A percentile compares a stretch with the other conserved stretches of the same genome.
phyloP scores from a whole-genome alignment of 441 rosid species.

The Flueggea neowawraea region DNA sequence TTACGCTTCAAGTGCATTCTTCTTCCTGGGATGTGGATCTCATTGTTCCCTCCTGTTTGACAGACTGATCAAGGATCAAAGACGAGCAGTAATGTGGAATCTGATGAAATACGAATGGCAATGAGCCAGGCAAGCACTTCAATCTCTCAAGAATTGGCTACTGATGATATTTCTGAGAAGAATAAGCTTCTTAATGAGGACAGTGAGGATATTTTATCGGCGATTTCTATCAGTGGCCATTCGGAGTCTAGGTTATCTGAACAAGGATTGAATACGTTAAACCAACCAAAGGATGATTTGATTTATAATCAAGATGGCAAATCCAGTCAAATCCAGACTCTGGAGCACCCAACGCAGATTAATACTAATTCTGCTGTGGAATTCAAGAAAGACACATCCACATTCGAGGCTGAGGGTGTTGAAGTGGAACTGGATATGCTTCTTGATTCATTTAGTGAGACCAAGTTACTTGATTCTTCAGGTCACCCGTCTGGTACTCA shows the following conservation, averaged over 20 bases:
- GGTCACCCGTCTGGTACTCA: constrained; percentile 3
- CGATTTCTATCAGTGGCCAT: constrained; percentile 1
- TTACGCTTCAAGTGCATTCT: too few relatives aligned
- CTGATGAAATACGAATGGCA: constrained; percentile 17
- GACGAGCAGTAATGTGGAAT: constrained; percentile 18
- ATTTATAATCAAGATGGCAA: too few relatives aligned
- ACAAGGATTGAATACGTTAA: constrained; percentile 40
- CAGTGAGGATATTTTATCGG: constrained; percentile 8
- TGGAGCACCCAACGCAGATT: too few relatives aligned
- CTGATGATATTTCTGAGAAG: constrained; percentile 15
- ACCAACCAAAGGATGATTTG: constrained; percentile 26
- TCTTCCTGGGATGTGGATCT: too few relatives aligned
- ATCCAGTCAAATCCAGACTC: too few relatives aligned
- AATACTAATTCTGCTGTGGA: too few relatives aligned
- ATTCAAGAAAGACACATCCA: constrained; percentile 7
- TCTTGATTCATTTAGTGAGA: constrained; percentile 43
- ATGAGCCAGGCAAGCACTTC: constrained; percentile 9
- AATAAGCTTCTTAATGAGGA: constrained; percentile 10
- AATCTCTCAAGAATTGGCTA: too few relatives aligned
- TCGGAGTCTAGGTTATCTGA: constrained; percentile 7
- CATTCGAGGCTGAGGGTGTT: constrained; percentile 41
- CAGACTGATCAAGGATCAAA: constrained; percentile 29
- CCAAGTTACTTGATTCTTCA: constrained; percentile 26
- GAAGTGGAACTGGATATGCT: constrained; percentile 74
- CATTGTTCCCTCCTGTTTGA: background rate